Evolutionary conservation across 2,329 filamentous ascomycete species (phyloP), one percentile per base, ranked within the genome.

Genomic region (Exophiala sp.): DNA sequence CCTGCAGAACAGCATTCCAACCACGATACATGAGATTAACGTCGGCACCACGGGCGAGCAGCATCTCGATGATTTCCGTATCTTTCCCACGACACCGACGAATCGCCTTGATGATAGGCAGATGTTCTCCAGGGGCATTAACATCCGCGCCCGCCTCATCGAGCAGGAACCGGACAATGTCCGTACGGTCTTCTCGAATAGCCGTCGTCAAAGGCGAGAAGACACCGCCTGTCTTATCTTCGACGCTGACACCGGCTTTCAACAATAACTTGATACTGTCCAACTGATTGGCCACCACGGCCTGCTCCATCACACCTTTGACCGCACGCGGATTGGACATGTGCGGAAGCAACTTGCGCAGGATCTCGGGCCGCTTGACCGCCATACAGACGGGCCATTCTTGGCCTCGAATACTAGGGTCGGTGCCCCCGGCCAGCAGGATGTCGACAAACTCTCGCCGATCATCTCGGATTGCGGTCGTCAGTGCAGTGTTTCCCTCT

Each of bases 321-420:
- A 81, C 81, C 3, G 78, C 75, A 11, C 77, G 76, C 3, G 79
- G 77, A 58, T 82, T 77, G 1, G 76, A 66, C 7, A 84, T 73
- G 1, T 75, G 72, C 0, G 74, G 70, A 0, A 85, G 70, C 1
- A 87, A 70, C 44, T 75, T 76, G 58, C 75, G 73, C 9, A 86
- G 73, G 37, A 86, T 76, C 0, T 65, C 63, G 0, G 83, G 82
- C 29, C 79, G 75, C 52, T 72, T 73, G 43, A 85, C 81, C 0
- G 83, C 81, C 78, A 86, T 81, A 64, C 77, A 82, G 9, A 86
- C 72, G 0, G 83, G 83, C 83, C 83, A 87, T 62, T 86, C 81
- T 59, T 83, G 73, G 27, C 82, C 82, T 11, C 82, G 74, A 14
- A 83, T 67, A 47, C 78, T 77, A 3, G 81, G 79, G 53, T 83